Conservation (phyloP, 1,284 basidiomycete genomes). For the Volvariella volvacea region DNA sequence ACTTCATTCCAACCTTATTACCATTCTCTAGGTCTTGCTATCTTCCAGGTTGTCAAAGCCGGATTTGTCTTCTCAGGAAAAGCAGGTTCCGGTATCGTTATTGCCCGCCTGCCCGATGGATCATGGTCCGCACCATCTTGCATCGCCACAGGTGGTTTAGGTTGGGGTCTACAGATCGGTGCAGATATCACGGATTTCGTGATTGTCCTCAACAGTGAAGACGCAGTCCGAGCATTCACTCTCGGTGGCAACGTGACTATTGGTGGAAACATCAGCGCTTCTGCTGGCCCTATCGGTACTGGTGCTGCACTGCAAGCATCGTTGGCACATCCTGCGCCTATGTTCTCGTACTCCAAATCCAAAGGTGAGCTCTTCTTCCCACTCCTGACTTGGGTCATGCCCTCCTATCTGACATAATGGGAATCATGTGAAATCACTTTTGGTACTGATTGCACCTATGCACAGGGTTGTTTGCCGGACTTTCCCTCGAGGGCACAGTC, state of each 20-base stretch:
- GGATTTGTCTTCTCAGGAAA: constrained; percentile 97
- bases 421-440: no score
- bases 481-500: constrained; percentile 92
- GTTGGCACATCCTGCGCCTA: constrained; percentile 88
- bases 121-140: constrained; percentile 97
- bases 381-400: neutral
- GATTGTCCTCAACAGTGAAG: constrained; percentile 94
- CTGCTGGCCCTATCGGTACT: constrained; percentile 91
- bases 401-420: no score
- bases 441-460: constrained; percentile 1
- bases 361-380: constrained; percentile 59
- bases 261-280: constrained; percentile 80
- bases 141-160: constrained; percentile 94
- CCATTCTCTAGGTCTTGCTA: constrained; percentile 69
- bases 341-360: constrained; percentile 96
- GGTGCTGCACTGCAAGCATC: constrained; percentile 88
- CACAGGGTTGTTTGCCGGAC: constrained; percentile 87
- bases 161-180: constrained; percentile 95
- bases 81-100: constrained; percentile 91
- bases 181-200: constrained; percentile 87
- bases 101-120: constrained; percentile 91
- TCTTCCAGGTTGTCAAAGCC: constrained; percentile 93
- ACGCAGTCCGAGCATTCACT: constrained; percentile 93
- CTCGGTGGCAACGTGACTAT: constrained; percentile 95
- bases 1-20: neutral